These are phyloP conservation scores for Kingdonia uniflora DNA, from an alignment of 164 flowering plant species.

Conservation along the genomic window DNA sequence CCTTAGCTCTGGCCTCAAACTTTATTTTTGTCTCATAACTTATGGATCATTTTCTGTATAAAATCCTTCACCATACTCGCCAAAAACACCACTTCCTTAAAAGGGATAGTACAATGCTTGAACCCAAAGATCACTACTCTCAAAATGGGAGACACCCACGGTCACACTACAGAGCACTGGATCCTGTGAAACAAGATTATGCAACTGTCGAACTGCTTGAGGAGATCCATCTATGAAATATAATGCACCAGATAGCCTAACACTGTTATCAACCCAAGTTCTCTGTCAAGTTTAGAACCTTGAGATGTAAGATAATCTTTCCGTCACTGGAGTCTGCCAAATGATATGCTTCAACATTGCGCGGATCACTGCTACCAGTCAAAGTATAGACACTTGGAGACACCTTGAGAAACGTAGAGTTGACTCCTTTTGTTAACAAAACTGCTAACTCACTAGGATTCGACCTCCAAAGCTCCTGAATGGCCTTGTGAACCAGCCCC, in stretches of 20 bases:
- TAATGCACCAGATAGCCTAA: slow-evolving; percentile 84
- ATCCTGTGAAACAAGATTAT: slow-evolving; percentile 96
- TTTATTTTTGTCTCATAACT: slow-evolving; percentile 68
- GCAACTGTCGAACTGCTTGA: slow-evolving; percentile 95
- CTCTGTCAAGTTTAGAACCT: slow-evolving; percentile 97
- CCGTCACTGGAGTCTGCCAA: slow-evolving; percentile 91
- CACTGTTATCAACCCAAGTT: slow-evolving; percentile 89
- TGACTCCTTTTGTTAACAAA: too few relatives aligned
- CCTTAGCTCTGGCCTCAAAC: slow-evolving; percentile 65
- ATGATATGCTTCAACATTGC: slow-evolving; percentile 93
- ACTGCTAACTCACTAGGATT: too few relatives aligned
- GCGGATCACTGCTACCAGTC: slow-evolving; percentile 96
- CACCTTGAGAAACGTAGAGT: too few relatives aligned
- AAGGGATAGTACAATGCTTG: slow-evolving; percentile 94
- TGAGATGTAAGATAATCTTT: slow-evolving; percentile 77
- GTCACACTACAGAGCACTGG: slow-evolving; percentile 90
- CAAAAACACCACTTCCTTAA: slow-evolving; percentile 58
- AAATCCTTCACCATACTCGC: slow-evolving; percentile 71
- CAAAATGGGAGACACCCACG: slow-evolving; percentile 93
- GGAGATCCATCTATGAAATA: slow-evolving; percentile 96
- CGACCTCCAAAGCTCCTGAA: too few relatives aligned
- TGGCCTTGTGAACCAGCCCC: too few relatives aligned
- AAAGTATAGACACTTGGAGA: slow-evolving; percentile 73
- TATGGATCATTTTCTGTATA: slow-evolving; percentile 87
- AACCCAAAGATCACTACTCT: slow-evolving; percentile 92